These are phyloP conservation scores for Colletotrichum neosansevieriae DNA, from an alignment of 2,329 filamentous ascomycete species.

Conservation along the genomic window DNA sequence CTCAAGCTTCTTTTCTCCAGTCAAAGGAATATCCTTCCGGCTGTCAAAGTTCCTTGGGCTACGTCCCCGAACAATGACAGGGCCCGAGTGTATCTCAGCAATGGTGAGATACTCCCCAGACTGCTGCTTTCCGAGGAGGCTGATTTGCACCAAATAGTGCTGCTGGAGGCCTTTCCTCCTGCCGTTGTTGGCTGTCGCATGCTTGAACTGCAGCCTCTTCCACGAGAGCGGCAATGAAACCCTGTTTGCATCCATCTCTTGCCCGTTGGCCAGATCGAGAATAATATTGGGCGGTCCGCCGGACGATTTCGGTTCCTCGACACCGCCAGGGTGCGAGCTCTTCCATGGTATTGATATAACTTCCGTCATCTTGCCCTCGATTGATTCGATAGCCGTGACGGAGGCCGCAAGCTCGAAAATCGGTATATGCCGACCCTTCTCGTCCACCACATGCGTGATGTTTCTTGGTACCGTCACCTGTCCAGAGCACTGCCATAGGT, in stretches of 20 bases:
- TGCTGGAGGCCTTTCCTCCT: slow-evolving; percentile 94
- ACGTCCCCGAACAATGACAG: slow-evolving; percentile 94
- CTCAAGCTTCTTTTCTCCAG: slow-evolving; percentile 63
- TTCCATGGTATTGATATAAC: slow-evolving; percentile 99
- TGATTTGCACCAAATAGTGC: slow-evolving; percentile 91
- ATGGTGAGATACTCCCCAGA: slow-evolving; percentile 77
- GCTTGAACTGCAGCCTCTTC: slow-evolving; percentile 95
- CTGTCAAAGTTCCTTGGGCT: slow-evolving; percentile 96
- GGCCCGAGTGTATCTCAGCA: slow-evolving; percentile 87
- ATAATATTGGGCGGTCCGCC: slow-evolving; percentile 65
- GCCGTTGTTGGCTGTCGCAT: slow-evolving; percentile 96
- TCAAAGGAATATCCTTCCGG: slow-evolving; percentile 85
- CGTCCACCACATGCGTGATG: slow-evolving; percentile 75
- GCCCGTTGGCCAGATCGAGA: slow-evolving; percentile 67
- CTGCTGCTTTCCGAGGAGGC: slow-evolving; percentile 81
- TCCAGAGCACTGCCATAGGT: slow-evolving; percentile 94
- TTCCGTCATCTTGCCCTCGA: slow-evolving; percentile 91
- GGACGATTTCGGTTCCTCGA: slow-evolving; percentile 62
- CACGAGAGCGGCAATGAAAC: slow-evolving; percentile 88
- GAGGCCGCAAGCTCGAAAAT: slow-evolving; percentile 83
- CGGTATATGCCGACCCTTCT: slow-evolving; percentile 82
- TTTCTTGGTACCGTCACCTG: slow-evolving; percentile 83
- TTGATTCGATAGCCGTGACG: slow-evolving; percentile 89
- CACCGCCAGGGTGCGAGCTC: slow-evolving; percentile 69
- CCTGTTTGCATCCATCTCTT: slow-evolving; percentile 82